phyloP scores from a whole-genome alignment of 257 asterid species.

The Perilla frutescens region DNA sequence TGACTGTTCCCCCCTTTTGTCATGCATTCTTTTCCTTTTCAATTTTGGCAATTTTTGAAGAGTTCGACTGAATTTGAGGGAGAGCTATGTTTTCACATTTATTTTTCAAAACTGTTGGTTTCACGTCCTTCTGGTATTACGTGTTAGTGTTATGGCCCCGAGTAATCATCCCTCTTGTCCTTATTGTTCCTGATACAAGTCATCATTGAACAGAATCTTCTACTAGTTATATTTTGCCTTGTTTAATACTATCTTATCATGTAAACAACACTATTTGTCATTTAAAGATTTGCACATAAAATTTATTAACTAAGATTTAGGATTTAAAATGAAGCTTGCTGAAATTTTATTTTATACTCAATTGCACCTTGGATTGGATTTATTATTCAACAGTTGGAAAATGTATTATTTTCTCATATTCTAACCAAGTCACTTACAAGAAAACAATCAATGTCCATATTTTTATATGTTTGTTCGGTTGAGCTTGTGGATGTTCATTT shows the following conservation, averaged over 20 bases:
- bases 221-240: background rate
- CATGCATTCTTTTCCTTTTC: background rate
- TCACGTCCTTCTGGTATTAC: background rate
- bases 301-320: too few relatives aligned
- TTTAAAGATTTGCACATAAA: background rate
- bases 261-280: background rate
- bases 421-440: too few relatives aligned
- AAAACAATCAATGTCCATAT: too few relatives aligned
- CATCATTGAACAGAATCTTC: background rate
- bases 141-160: background rate
- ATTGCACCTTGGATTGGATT: too few relatives aligned
- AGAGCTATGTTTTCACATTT: background rate
- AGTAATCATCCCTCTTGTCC: too few relatives aligned
- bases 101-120: background rate
- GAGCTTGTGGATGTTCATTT: too few relatives aligned
- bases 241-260: background rate
- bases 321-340: too few relatives aligned
- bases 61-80: background rate
- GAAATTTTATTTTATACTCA: too few relatives aligned
- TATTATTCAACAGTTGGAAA: too few relatives aligned
- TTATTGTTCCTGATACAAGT: background rate
- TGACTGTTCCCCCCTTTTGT: background rate
- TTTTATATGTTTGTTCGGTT: too few relatives aligned
- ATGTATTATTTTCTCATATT: too few relatives aligned
- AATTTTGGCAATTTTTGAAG: background rate